Conservation (phyloP, 1,284 basidiomycete genomes). For the Rhodotorula sp. region DNA sequence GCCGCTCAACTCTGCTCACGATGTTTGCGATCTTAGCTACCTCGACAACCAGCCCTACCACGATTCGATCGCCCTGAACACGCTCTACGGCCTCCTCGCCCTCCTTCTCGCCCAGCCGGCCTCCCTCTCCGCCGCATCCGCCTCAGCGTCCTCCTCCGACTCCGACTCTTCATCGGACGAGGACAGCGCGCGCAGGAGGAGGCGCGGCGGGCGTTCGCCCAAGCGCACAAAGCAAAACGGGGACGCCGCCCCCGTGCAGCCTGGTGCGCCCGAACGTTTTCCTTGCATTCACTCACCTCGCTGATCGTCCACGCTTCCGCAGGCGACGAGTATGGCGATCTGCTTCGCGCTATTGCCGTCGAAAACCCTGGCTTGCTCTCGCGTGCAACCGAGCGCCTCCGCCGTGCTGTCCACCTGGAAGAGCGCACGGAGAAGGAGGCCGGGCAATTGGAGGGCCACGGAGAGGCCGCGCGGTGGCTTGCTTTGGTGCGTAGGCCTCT, state of each 20-base stretch:
- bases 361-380: conserved; percentile 19
- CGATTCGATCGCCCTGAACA: conserved; percentile 40
- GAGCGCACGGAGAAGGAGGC: conserved; percentile 2
- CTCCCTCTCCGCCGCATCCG: background rate
- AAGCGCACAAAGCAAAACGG: background rate
- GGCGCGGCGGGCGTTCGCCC: background rate
- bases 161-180: conserved; percentile 5
- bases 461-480: conserved; percentile 33
- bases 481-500: conserved; percentile 17
- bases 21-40: conserved; percentile 13
- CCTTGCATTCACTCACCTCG: background rate
- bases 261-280: background rate
- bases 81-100: conserved; percentile 35
- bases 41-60: conserved; percentile 41
- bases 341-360: conserved; percentile 1
- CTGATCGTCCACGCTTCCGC: background rate
- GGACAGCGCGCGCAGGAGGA: background rate
- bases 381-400: conserved; percentile 29
- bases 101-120: conserved; percentile 35
- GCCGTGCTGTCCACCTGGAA: conserved; percentile 26
- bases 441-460: background rate
- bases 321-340: conserved; percentile 4
- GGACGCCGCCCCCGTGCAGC: background rate
- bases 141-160: conserved; percentile 1
- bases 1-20: background rate